These are phyloP conservation scores for Puya raimondii DNA, from an alignment of 176 grass and related monocot species.

Conservation along the genomic window DNA sequence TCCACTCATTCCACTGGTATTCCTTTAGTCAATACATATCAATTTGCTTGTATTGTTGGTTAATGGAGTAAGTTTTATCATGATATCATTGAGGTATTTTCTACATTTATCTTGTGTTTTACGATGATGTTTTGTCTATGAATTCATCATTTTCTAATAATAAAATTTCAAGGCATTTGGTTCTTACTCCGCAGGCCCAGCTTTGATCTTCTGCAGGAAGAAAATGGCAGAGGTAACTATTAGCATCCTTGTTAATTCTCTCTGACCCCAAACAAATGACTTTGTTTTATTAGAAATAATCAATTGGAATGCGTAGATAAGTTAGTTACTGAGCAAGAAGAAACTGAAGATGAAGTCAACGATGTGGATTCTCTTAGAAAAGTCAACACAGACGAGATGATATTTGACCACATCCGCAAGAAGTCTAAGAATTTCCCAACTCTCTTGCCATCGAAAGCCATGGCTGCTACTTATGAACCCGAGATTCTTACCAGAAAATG, in stretches of 20 bases:
- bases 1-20: no score
- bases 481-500: slow-evolving; percentile 51
- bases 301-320: slow-evolving; percentile 12
- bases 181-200: slow-evolving; percentile 45
- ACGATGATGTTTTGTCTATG: slow-evolving; percentile 10
- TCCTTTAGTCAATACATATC: no score
- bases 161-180: slow-evolving; percentile 2
- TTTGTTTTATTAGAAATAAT: slow-evolving; percentile 14
- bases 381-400: slow-evolving; percentile 26
- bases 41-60: no score
- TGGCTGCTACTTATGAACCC: slow-evolving; percentile 64
- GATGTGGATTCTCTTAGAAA: slow-evolving; percentile 1
- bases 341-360: slow-evolving; percentile 38
- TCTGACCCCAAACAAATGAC: slow-evolving; percentile 2
- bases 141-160: slow-evolving; percentile 25
- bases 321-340: slow-evolving; percentile 22
- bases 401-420: slow-evolving; percentile 88
- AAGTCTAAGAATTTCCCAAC: slow-evolving; percentile 69
- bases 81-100: no score
- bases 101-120: slow-evolving; percentile 1
- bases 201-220: slow-evolving; percentile 66
- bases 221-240: slow-evolving; percentile 48
- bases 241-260: slow-evolving; percentile 8
- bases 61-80: no score
- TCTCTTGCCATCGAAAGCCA: slow-evolving; percentile 46